Base-by-base conservation (phyloP, 2,329 filamentous ascomycete species). In the Trichothecium roseum region DNA sequence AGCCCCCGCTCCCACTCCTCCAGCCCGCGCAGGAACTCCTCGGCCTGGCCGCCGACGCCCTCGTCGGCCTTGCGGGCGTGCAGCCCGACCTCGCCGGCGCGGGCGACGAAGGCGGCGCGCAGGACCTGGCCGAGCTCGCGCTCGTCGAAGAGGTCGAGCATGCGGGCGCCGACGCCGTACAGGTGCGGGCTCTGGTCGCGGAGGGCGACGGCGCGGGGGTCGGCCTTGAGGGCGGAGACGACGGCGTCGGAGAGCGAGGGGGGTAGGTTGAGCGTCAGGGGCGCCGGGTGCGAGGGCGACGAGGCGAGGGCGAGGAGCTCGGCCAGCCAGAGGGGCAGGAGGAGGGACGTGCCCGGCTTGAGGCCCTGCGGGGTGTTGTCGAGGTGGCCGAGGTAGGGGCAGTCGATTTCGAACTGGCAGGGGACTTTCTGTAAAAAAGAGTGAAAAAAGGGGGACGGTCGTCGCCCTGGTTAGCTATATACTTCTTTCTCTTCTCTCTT, bases 91-190 rank as follows among this genome's bases (percentile, higher is more conserved):
- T 93, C 85, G 2, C 76, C 72, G 1, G 87, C 84, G 32, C 91
- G 71, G 34, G 74, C 70, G 45, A 88, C 85, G 59, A 93, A 96
- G 0, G 85, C 87, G 64, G 81, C 69, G 37, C 74, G 69, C 46
- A 89, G 56, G 15, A 91, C 76, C 43, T 84, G 73, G 37, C 86
- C 84, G 37, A 95, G 78, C 40, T 76, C 74, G 30, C 56, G 55
- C 56, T 94, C 88, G 39, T 95, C 88, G 42, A 94, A 94, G 1
- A 98, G 60, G 40, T 95, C 88, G 41, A 96, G 66, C 59, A 95
- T 87, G 35, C 85, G 74, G 30, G 84, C 81, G 4, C 84, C 86
- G 4, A 96, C 71, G 17, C 76, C 79, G 62, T 94, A 96, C 49
- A 94, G 94, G 57, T 94, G 83, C 26, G 81, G 78, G 41, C 84